Base-by-base conservation (phyloP, 495 filamentous ascomycete genomes). In the Aspergillus heteromorphus region DNA sequence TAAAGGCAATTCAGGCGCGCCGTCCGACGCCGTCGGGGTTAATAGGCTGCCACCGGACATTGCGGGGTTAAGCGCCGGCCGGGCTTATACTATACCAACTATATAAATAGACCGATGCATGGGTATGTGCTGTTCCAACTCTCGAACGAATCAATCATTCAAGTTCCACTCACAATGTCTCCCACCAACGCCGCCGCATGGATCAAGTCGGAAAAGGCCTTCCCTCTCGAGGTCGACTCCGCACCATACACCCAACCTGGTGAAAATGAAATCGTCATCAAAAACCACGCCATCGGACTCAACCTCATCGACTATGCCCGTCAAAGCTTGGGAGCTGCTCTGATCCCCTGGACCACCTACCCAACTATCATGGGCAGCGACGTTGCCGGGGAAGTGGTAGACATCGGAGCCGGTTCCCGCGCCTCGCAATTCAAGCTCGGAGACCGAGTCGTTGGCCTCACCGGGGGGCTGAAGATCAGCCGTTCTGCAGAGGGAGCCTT, bases 351-450 rank as follows among this genome's bases (percentile, higher is more conserved):
- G 29, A 43, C 65, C 2, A 66, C 65, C 6, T 83, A 74, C 49
- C 82, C 82, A 0, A 61, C 62, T 23, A 64, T 83, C 29, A 59
- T 83, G 3, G 84, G 84, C 30, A 57, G 56, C 38, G 84, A 88
- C 55, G 63, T 79, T 10, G 74, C 81, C 1, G 84, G 85, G 23
- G 65, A 70, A 4, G 70, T 87, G 4, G 70, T 65, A 7, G 76
- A 73, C 19, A 69, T 84, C 27, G 83, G 84, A 10, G 45, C 63
- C 0, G 63, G 18, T n/a, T 4, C 41, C 21, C 41, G 19, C 10
- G 68, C 73, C 5, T 57, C 56, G 8, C 34, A 55, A 21, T 57
- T 65, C 53, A 57, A 55, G 11, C 45, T 45, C 1, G 68, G 71
- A 9, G 67, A 72, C 31, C 54, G 64, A 0, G 64, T 72, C 13